phyloP scores from a whole-genome alignment of 768 basidiomycete genomes.

The Asterophora lycoperdoides region DNA sequence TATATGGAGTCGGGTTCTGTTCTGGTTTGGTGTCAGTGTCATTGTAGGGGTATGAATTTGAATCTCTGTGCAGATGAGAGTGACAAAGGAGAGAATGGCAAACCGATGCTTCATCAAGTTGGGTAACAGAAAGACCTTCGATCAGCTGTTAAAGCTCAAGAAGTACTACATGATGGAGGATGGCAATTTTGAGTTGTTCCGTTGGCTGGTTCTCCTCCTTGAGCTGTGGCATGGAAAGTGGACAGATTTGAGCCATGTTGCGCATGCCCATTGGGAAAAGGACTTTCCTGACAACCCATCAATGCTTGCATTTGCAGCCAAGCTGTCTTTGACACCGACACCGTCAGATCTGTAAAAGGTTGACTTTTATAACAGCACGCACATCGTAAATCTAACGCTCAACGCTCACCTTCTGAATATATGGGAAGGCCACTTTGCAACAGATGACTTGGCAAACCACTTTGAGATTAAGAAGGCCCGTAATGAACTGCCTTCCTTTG shows the following conservation, averaged over 20 bases:
- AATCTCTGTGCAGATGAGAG: conserved; percentile 13
- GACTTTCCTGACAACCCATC: conserved; percentile 14
- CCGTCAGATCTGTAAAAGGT: too few species aligned
- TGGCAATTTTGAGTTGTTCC: conserved; percentile 18
- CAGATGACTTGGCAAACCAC: too few species aligned
- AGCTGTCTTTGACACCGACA: conserved; percentile 14
- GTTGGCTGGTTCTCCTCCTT: conserved; percentile 20
- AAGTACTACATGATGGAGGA: conserved; percentile 14
- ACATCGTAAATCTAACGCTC: too few species aligned
- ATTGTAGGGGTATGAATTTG: too few species aligned
- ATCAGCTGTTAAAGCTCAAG: conserved; percentile 12
- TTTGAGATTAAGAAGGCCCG: too few species aligned
- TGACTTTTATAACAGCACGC: too few species aligned
- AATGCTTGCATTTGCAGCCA: conserved; percentile 15
- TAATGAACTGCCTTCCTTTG: too few species aligned
- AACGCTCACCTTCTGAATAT: too few species aligned
- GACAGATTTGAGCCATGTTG: conserved; percentile 25
- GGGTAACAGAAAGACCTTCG: not conserved
- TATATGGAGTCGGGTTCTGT: too few species aligned
- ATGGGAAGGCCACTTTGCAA: too few species aligned
- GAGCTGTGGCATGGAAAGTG: conserved; percentile 31
- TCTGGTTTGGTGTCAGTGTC: too few species aligned
- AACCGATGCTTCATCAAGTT: not conserved
- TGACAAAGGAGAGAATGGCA: not conserved
- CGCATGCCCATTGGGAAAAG: conserved; percentile 19